These are phyloP conservation scores for Gossypium rotundifolium DNA, from an alignment of 345 rosid species.

Conservation along the genomic window DNA sequence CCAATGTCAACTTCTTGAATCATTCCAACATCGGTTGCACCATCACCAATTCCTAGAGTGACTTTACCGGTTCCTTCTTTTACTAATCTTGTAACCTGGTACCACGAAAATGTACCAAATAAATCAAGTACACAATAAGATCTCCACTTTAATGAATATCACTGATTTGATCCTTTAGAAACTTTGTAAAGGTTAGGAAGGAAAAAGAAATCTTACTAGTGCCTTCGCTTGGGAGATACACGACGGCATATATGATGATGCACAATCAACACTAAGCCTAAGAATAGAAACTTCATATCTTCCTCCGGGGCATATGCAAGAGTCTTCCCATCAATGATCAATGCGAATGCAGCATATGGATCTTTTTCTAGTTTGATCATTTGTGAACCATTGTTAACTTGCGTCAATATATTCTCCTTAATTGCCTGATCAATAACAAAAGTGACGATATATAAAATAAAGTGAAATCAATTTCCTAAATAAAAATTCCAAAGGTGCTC, in stretches of 20 bases:
- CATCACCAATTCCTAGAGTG: constrained; percentile 93
- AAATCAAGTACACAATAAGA: background rate
- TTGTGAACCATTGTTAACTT: constrained; percentile 80
- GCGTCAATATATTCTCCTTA: constrained; percentile 62
- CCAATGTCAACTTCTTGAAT: constrained; percentile 99
- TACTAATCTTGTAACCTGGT: constrained; percentile 81
- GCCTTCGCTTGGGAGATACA: constrained; percentile 98
- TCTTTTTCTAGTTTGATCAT: constrained; percentile 84
- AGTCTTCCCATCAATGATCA: constrained; percentile 88
- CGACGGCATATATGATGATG: constrained; percentile 99
- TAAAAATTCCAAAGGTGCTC: constrained; percentile 1
- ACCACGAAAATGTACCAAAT: constrained; percentile 11
- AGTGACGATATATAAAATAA: constrained; percentile 21
- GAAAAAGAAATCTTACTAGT: constrained; percentile 42
- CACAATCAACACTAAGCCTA: constrained; percentile 84
- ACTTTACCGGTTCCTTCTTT: constrained; percentile 90
- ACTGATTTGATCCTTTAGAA: background rate
- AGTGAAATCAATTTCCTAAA: constrained; percentile 19
- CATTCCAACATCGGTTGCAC: constrained; percentile 99
- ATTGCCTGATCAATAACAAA: constrained; percentile 46
- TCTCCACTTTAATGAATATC: background rate
- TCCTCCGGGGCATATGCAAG: constrained; percentile 79
- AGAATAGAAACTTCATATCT: constrained; percentile 76
- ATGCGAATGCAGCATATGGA: constrained; percentile 89
- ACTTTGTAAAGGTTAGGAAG: background rate